Percentiles rank a stretch among this genome's conserved stretches.
Evolutionary conservation across 2,329 filamentous ascomycete species (phyloP).

Genomic region (Metarhizium robertsii): DNA sequence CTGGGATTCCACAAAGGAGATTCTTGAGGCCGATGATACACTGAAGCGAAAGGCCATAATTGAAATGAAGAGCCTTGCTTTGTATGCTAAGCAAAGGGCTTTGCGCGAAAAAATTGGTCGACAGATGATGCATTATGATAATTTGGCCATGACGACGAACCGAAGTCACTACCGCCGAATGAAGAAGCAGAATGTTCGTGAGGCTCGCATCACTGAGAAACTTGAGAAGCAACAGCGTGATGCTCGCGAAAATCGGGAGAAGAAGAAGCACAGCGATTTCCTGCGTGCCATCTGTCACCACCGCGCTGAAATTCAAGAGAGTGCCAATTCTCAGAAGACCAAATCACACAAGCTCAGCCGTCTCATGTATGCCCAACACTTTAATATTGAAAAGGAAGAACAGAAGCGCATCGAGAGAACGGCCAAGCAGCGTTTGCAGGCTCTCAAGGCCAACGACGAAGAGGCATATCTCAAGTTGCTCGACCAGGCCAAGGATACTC

Average conservation of each 20-base stretch:
- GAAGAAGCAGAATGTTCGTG: slow-evolving; percentile 94
- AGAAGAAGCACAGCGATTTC: slow-evolving; percentile 94
- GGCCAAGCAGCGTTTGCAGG: slow-evolving; percentile 98
- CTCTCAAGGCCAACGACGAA: slow-evolving; percentile 97
- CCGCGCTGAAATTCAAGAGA: slow-evolving; percentile 64
- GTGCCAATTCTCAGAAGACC: slow-evolving; percentile 55
- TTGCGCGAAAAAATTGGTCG: slow-evolving; percentile 80
- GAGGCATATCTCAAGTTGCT: slow-evolving; percentile 97
- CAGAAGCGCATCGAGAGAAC: slow-evolving; percentile 97
- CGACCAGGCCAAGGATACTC: slow-evolving; percentile 97
- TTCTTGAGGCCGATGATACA: slow-evolving; percentile 62
- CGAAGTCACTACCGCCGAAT: slow-evolving; percentile 81
- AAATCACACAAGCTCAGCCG: slow-evolving; percentile 82
- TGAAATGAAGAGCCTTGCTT: slow-evolving; percentile 82
- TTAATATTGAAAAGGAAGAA: slow-evolving; percentile 97
- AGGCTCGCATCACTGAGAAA: slow-evolving; percentile 96
- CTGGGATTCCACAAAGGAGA: slow-evolving; percentile 70
- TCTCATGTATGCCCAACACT: slow-evolving; percentile 81
- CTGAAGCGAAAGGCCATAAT: slow-evolving; percentile 86
- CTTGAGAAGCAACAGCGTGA: slow-evolving; percentile 98
- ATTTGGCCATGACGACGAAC: slow-evolving; percentile 94
- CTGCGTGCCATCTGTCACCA: slow-evolving; percentile 79
- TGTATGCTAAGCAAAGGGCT: slow-evolving; percentile 82
- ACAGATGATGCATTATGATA: slow-evolving; percentile 92
- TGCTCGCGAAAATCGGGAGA: slow-evolving; percentile 89